Evolutionary conservation across 1,284 basidiomycete species (phyloP).

Genomic region (Cystobasidium slooffiae): DNA sequence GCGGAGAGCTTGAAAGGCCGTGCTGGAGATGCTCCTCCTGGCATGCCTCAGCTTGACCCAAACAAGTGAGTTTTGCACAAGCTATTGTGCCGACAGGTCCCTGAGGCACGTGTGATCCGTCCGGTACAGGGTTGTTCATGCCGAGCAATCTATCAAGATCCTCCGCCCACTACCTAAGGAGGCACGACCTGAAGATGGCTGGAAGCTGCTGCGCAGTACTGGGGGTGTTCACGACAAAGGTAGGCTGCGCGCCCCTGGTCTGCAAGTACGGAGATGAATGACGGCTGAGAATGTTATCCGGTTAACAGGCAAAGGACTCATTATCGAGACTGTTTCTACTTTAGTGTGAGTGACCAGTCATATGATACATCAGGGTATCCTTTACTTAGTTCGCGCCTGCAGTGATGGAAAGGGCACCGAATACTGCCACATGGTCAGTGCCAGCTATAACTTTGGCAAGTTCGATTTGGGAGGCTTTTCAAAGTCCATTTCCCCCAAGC

Average conservation of each 20-base stretch:
- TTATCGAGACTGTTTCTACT: constrained; percentile 68
- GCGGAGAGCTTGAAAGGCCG: constrained; percentile 47
- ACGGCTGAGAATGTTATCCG: constrained; percentile 52
- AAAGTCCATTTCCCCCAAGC: constrained; percentile 70
- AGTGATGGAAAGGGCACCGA: constrained; percentile 65
- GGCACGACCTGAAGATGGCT: constrained; percentile 67
- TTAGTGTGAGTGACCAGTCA: constrained; percentile 59
- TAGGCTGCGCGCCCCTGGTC: constrained; percentile 56
- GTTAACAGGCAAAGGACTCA: constrained; percentile 68
- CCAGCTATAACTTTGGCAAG: constrained; percentile 64
- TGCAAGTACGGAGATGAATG: too few species aligned
- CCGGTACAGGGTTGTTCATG: constrained; percentile 55
- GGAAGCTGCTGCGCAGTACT: constrained; percentile 67
- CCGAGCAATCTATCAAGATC: constrained; percentile 57
- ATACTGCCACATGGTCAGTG: constrained; percentile 71
- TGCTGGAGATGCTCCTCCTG: constrained; percentile 46
- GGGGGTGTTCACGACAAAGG: constrained; percentile 76
- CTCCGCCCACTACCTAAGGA: constrained; percentile 53
- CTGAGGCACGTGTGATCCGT: not conserved
- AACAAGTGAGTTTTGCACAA: constrained; percentile 48
- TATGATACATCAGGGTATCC: not conserved
- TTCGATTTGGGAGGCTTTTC: constrained; percentile 62
- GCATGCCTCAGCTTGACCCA: constrained; percentile 54
- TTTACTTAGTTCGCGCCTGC: not conserved
- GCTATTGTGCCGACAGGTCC: not conserved